Evolutionary conservation across 1,139 yeast species (phyloP).

Genomic region (Trichomonascaceae sp.): DNA sequence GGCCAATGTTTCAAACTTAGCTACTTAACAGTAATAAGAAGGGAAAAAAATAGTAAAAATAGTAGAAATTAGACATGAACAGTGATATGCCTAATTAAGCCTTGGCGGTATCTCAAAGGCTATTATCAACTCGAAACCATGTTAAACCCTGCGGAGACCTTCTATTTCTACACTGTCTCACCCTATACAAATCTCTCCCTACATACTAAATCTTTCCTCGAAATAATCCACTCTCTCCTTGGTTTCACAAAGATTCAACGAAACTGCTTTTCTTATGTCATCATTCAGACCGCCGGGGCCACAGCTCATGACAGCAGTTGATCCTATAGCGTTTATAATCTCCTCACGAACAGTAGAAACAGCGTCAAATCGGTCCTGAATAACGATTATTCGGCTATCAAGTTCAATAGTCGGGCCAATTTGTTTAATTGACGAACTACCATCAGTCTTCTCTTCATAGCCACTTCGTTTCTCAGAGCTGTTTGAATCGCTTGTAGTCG

Average conservation of each 20-base stretch:
- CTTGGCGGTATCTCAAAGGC: no score
- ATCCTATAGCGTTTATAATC: constrained; percentile 7
- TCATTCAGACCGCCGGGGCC: constrained; percentile 24
- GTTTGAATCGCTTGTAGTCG: not conserved
- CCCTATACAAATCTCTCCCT: no score
- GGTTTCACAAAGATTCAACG: constrained; percentile 13
- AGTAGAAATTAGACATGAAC: no score
- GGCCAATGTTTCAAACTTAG: no score
- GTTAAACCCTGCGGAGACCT: no score
- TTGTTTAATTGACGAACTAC: not conserved
- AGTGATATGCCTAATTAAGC: no score
- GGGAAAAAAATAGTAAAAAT: no score
- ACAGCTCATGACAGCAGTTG: constrained; percentile 19
- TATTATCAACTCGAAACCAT: no score
- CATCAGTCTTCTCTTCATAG: not conserved
- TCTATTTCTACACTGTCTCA: not conserved
- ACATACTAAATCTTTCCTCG: constrained; percentile 31
- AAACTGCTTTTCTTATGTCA: constrained; percentile 39
- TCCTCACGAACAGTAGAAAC: constrained; percentile 8
- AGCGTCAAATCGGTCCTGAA: constrained; percentile 7
- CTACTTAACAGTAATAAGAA: no score
- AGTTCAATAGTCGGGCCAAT: not conserved
- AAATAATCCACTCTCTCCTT: constrained; percentile 30
- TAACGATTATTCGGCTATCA: not conserved
- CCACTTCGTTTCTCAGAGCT: not conserved